A percentile compares a stretch with the other conserved stretches of the same genome.
Conservation (phyloP, 2,329 filamentous ascomycete species). For the Phialophora tarda region DNA sequence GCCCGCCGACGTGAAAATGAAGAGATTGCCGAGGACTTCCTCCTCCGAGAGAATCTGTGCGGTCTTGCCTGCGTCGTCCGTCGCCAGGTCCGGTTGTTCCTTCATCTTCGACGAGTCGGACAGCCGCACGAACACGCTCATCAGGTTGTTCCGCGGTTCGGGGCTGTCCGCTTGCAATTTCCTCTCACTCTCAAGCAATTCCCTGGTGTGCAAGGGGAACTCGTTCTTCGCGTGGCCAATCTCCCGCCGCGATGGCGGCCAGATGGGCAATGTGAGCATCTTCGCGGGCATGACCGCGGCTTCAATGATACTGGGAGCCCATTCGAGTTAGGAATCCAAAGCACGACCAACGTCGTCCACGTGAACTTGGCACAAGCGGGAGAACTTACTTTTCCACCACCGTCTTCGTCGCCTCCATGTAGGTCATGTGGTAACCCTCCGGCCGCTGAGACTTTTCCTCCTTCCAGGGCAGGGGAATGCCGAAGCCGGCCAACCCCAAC, state of each 20-base stretch:
- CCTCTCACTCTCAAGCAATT: slow-evolving; percentile 43
- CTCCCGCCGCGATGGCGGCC: slow-evolving; percentile 38
- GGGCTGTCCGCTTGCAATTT: slow-evolving; percentile 30
- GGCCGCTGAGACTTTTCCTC: slow-evolving; percentile 34
- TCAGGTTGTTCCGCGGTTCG: slow-evolving; percentile 42
- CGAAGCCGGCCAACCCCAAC: slow-evolving; percentile 46
- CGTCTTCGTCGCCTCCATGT: slow-evolving; percentile 46
- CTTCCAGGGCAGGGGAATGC: slow-evolving; percentile 43
- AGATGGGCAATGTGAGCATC: slow-evolving; percentile 34
- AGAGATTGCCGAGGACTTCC: slow-evolving; percentile 38
- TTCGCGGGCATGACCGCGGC: slow-evolving; percentile 42
- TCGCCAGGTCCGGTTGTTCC: slow-evolving; percentile 1
- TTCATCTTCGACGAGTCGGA: slow-evolving; percentile 16
- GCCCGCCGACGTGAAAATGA: slow-evolving; percentile 37
- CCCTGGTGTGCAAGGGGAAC: slow-evolving; percentile 41
- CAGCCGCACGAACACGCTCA: slow-evolving; percentile 33
- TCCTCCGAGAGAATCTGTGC: slow-evolving; percentile 28
- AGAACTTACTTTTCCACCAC: slow-evolving; percentile 38
- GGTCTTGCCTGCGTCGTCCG: slow-evolving; percentile 3
- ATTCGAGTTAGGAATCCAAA: neutral
- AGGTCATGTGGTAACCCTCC: slow-evolving; percentile 37
- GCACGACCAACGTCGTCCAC: neutral
- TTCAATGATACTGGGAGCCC: slow-evolving; percentile 33
- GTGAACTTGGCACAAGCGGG: neutral
- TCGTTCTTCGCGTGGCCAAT: slow-evolving; percentile 42